Evolutionary conservation across 2,329 filamentous ascomycete genomes (phyloP).

Genomic region (Trichoderma asperellum): DNA sequence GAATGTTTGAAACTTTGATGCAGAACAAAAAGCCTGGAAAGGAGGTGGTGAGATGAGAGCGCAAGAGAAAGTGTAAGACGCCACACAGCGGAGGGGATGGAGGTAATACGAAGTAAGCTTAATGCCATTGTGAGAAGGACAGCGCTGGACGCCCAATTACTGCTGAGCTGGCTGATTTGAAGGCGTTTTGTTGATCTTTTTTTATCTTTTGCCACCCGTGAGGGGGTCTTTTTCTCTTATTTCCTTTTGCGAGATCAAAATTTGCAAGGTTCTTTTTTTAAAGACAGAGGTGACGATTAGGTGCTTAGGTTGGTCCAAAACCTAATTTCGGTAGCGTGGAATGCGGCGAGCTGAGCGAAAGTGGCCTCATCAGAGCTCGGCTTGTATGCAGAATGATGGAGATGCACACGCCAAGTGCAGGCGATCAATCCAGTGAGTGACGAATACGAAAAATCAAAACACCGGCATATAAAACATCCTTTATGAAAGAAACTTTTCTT

Average conservation of each 20-base stretch:
- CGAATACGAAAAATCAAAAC: not conserved
- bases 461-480: too few relatives aligned
- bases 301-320: not conserved
- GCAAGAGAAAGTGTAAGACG: not conserved
- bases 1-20: not conserved
- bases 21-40: not conserved
- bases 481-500: not conserved
- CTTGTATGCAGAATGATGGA: not conserved
- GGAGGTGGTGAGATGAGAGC: not conserved
- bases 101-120: constrained; percentile 27
- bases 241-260: too few relatives aligned
- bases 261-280: not conserved
- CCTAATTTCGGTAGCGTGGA: not conserved
- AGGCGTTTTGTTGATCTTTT: too few relatives aligned
- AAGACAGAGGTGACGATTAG: not conserved
- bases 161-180: not conserved
- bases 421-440: not conserved
- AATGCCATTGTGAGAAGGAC: not conserved
- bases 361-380: not conserved
- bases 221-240: not conserved
- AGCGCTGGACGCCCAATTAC: not conserved
- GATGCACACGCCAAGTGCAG: not conserved
- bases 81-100: constrained; percentile 14
- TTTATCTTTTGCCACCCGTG: not conserved
- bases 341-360: not conserved